A percentile compares a stretch with the other conserved stretches of the same genome.
phyloP scores from a whole-genome alignment of 371 early-diverging fungal species.

The Mucor ambiguus region DNA sequence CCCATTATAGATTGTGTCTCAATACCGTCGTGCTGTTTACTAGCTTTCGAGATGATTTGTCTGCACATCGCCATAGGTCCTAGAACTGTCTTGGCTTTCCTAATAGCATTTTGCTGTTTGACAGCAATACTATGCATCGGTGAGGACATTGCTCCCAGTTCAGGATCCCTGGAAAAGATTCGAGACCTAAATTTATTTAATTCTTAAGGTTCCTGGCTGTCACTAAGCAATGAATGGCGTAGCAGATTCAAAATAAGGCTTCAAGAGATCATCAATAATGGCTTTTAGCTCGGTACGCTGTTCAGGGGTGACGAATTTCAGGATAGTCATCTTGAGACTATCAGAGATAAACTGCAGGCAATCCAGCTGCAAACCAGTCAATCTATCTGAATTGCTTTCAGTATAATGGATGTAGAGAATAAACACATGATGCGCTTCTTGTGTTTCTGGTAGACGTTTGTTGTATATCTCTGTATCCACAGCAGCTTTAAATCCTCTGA shows the following conservation, averaged over 20 bases:
- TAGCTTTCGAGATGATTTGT: not conserved
- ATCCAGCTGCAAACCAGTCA: not conserved
- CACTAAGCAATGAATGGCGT: not conserved
- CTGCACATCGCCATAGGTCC: not conserved
- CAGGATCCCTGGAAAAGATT: not conserved
- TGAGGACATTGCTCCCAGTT: not conserved
- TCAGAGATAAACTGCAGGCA: not conserved
- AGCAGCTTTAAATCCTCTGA: not conserved
- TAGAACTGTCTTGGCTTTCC: not conserved
- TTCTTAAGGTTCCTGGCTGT: not conserved
- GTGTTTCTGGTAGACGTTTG: not conserved
- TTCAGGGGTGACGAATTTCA: not conserved
- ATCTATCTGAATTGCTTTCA: not conserved
- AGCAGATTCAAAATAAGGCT: constrained; percentile 7
- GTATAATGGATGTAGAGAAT: not conserved
- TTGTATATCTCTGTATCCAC: not conserved
- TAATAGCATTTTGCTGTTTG: not conserved
- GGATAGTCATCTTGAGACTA: not conserved
- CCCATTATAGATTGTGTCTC: not conserved
- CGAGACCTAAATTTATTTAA: not conserved
- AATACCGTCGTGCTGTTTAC: not conserved
- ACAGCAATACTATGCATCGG: not conserved
- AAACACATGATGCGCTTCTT: not conserved
- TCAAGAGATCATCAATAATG: not conserved
- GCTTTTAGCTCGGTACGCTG: constrained; percentile 4